These are phyloP conservation scores for Usnea hakonensis DNA, from an alignment of 495 filamentous ascomycete species.

Conservation along the genomic window DNA sequence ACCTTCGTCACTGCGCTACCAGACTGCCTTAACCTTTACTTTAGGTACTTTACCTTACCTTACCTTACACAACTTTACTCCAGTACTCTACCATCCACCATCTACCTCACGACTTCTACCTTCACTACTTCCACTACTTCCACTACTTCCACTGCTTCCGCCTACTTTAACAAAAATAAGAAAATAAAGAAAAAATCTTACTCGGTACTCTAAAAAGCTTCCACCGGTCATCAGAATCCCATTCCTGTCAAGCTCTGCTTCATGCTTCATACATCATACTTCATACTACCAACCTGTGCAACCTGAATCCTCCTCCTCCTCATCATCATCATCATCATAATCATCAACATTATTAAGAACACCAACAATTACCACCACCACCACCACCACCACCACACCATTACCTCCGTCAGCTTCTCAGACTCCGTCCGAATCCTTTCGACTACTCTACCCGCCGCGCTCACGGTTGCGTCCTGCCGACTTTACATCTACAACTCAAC, in stretches of 20 bases:
- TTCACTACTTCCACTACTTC: too few species aligned
- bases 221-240: background rate
- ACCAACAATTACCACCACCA: background rate
- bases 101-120: too few species aligned
- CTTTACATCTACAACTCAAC: background rate
- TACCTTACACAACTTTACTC: too few species aligned
- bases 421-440: background rate
- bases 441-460: background rate
- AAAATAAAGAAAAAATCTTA: background rate
- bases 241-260: background rate
- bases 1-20: background rate
- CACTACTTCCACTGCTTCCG: too few species aligned
- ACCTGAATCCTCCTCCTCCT: background rate
- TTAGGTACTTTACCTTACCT: too few species aligned
- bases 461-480: background rate
- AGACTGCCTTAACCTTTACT: too few species aligned
- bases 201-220: conserved; percentile 1
- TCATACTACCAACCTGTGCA: too few species aligned
- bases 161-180: too few species aligned
- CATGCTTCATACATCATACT: too few species aligned
- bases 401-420: background rate
- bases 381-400: background rate
- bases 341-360: background rate
- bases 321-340: too few species aligned
- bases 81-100: too few species aligned